These are phyloP conservation scores for Xylariaceae sp. DNA, from an alignment of 2,329 filamentous ascomycete species.

Conservation along the genomic window DNA sequence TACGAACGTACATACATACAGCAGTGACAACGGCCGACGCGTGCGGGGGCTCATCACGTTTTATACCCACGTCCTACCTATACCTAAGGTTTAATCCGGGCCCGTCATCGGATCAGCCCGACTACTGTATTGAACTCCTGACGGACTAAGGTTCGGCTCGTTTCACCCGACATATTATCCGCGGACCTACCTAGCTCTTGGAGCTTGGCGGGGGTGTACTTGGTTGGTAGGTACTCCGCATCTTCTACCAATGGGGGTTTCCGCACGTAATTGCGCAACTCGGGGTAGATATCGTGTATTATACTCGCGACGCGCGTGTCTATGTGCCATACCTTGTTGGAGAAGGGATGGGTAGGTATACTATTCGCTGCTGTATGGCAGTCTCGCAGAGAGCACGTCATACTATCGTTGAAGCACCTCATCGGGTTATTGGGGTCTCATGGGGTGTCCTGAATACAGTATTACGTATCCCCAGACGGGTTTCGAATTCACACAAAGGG, in stretches of 20 bases:
- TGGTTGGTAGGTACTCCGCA: constrained; percentile 15
- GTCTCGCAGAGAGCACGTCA: constrained; percentile 22
- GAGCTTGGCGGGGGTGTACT: constrained; percentile 15
- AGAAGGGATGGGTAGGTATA: background rate
- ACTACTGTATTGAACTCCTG: too few species aligned
- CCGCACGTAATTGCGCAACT: constrained; percentile 19
- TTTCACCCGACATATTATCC: too few species aligned
- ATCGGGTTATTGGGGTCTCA: constrained; percentile 1
- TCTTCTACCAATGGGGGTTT: constrained; percentile 18
- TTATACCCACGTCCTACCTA: too few species aligned
- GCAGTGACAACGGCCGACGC: background rate
- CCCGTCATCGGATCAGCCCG: too few species aligned
- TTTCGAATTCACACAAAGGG: background rate
- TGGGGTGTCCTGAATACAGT: background rate
- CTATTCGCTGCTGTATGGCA: constrained; percentile 4
- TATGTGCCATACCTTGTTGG: background rate
- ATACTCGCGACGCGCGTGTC: constrained; percentile 2
- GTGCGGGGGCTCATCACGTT: background rate
- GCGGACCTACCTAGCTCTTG: background rate
- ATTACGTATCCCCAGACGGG: background rate
- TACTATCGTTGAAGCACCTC: constrained; percentile 19
- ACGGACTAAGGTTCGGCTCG: too few species aligned
- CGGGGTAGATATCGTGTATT: constrained; percentile 23
- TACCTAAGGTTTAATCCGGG: too few species aligned
- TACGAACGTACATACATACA: constrained; percentile 8